A percentile compares a stretch with the other conserved stretches of the same genome.
phyloP scores from a whole-genome alignment of 1,284 basidiomycete species.

The Xerocomus amazonicus region DNA sequence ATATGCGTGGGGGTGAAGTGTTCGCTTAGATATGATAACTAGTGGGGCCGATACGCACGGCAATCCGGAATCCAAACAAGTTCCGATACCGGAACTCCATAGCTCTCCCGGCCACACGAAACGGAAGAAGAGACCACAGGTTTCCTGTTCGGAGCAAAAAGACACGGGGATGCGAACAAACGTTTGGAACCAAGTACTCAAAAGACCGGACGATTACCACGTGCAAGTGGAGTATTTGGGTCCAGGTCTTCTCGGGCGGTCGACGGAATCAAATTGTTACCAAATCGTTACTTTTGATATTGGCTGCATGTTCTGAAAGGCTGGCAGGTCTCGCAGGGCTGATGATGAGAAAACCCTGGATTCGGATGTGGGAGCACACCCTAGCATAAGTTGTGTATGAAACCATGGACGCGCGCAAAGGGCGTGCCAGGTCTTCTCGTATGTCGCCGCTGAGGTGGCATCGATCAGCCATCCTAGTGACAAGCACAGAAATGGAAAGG shows the following conservation, averaged over 20 bases:
- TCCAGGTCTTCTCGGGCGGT: conserved; percentile 26
- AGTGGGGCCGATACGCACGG: conserved; percentile 9
- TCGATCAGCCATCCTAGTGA: conserved; percentile 11
- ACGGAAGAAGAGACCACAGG: conserved; percentile 17
- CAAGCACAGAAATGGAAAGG: conserved; percentile 13
- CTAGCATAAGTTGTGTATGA: conserved; percentile 11
- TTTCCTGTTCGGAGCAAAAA: conserved; percentile 8
- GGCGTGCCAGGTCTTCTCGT: conserved; percentile 25
- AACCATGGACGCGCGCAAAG: conserved; percentile 25
- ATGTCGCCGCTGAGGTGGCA: conserved; percentile 16
- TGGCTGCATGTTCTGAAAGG: conserved; percentile 11
- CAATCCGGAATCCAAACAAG: conserved; percentile 18
- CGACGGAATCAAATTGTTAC: conserved; percentile 18
- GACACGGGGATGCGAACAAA: neutral
- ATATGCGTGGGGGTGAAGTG: neutral
- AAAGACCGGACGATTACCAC: conserved; percentile 25
- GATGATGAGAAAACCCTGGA: conserved; percentile 26
- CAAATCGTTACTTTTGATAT: conserved; percentile 17
- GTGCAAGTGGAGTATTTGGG: conserved; percentile 27
- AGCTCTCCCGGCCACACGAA: neutral
- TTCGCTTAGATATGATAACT: conserved; percentile 29
- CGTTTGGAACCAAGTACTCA: conserved; percentile 1
- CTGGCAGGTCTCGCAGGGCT: conserved; percentile 15
- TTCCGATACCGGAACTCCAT: conserved; percentile 25
- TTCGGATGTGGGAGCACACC: conserved; percentile 13